Evolutionary conservation across 768 basidiomycete genomes (phyloP).

Genomic region (Mrakia hoshinonis): DNA sequence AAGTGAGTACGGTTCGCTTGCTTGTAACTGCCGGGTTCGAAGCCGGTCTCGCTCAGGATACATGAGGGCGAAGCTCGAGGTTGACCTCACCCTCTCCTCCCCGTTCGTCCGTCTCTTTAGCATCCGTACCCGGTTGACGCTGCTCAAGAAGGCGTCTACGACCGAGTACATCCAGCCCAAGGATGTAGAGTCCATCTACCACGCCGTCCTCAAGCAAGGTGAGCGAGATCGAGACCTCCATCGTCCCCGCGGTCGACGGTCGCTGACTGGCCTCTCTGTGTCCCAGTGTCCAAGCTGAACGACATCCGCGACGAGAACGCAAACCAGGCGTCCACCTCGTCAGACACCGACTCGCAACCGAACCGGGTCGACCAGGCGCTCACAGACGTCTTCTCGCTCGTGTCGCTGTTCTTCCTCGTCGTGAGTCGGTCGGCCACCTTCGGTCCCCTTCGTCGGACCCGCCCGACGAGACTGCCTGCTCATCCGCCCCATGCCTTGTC

Average conservation of each 20-base stretch:
- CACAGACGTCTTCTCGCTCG: constrained; percentile 86
- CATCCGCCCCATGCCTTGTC: background rate
- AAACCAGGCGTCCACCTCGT: constrained; percentile 43
- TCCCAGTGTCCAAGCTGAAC: constrained; percentile 75
- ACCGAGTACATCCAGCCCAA: constrained; percentile 85
- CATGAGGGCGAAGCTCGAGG: too few species aligned
- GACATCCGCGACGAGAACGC: constrained; percentile 62
- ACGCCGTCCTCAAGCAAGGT: constrained; percentile 90
- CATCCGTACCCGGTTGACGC: constrained; percentile 50
- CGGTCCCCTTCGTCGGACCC: background rate
- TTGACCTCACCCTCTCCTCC: constrained; percentile 22
- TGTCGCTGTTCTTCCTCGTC: constrained; percentile 94
- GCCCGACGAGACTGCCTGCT: background rate
- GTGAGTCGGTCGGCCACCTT: constrained; percentile 1
- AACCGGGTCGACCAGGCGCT: constrained; percentile 93
- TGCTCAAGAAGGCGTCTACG: constrained; percentile 75
- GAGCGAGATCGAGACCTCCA: background rate
- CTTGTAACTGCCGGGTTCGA: too few species aligned
- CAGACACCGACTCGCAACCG: constrained; percentile 32
- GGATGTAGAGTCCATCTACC: constrained; percentile 54
- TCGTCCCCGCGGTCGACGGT: background rate
- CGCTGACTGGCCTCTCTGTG: constrained; percentile 1
- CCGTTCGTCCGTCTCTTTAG: constrained; percentile 44
- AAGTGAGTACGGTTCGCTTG: constrained; percentile 60
- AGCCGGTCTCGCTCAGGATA: too few species aligned